Evolutionary conservation across 1,284 basidiomycete genomes (phyloP), one percentile per base, ranked within the genome.

Genomic region (Naganishia albida): DNA sequence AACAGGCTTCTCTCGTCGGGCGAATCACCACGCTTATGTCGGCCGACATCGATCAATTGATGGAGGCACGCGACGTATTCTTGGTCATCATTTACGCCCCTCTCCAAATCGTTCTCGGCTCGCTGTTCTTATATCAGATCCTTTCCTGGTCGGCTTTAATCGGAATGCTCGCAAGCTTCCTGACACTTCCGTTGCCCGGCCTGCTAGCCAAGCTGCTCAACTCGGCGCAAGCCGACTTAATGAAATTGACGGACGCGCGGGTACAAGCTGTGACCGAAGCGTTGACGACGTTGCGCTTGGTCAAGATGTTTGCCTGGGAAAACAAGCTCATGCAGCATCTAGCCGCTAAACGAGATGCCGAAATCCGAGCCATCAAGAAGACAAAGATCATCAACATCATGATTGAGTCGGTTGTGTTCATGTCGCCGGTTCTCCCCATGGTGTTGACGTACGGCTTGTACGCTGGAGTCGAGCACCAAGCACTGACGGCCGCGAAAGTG

Each of bases 251-350:
- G 0, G 85, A 85, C 70, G 79, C 80, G 12, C 79, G 85, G 42
- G 81, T 85, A 1, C 81, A 84, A 69, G 72, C 76, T 1, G 77
- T 85, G 44, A 82, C 83, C 0, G 85, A 85, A 74, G 78, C 80
- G 79, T 65, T 62, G 72, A 69, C 46, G 3, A 56, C 69, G 4
- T 70, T 75, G 12, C 67, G 85, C 30, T 86, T 86, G 81, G 80
- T 87, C 75, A 88, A 88, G 76, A 82, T 88, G 68, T 88, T 88
- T 69, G 87, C 84, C 12, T 87, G 86, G 86, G 86, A 87, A 71
- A 76, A 76, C n/a, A 82, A 83, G 68, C 83, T 86, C 75, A 80
- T 83, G 64, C 75, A 80, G 20, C 80, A 82, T 57, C 78, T 87
- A 42, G 77, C 80, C 18, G 81, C 80, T 15, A 84, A 83, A 67